Conservation (phyloP, 805 yeast genomes). For the Candida morakotiae region DNA sequence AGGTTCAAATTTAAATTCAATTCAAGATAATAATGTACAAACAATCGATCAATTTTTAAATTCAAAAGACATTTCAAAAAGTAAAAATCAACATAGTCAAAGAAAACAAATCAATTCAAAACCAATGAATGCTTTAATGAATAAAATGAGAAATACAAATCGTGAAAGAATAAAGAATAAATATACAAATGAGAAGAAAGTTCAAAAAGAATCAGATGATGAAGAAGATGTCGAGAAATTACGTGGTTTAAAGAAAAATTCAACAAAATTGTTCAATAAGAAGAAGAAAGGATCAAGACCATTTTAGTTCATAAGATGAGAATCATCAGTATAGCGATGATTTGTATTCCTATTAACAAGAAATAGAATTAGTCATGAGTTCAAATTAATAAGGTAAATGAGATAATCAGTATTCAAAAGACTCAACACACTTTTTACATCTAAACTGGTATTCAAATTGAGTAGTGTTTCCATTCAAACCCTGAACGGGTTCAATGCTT, state of each 20-base stretch:
- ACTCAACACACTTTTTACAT: too few species aligned
- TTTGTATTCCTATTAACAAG: too few species aligned
- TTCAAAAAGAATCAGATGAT: background rate
- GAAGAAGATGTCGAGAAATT: background rate
- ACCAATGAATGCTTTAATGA: conserved; percentile 37
- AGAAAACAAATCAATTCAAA: conserved; percentile 13
- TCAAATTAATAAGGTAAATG: too few species aligned
- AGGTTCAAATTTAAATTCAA: conserved; percentile 24
- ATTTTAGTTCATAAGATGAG: too few species aligned
- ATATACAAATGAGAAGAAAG: background rate
- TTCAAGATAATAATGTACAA: conserved; percentile 8
- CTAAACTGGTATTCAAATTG: too few species aligned
- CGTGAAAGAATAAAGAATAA: conserved; percentile 15
- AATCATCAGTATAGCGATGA: too few species aligned
- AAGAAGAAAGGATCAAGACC: background rate
- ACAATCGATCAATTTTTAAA: conserved; percentile 28
- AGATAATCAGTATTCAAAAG: too few species aligned
- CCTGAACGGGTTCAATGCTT: too few species aligned
- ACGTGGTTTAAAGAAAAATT: background rate
- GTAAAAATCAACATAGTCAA: background rate
- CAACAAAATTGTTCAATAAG: background rate
- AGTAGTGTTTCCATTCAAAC: too few species aligned
- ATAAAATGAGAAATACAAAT: conserved; percentile 26
- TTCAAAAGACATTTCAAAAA: conserved; percentile 7
- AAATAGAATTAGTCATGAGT: too few species aligned